Evolutionary conservation across 768 basidiomycete genomes (phyloP).

Genomic region (Rhodotorula kratochvilovae): DNA sequence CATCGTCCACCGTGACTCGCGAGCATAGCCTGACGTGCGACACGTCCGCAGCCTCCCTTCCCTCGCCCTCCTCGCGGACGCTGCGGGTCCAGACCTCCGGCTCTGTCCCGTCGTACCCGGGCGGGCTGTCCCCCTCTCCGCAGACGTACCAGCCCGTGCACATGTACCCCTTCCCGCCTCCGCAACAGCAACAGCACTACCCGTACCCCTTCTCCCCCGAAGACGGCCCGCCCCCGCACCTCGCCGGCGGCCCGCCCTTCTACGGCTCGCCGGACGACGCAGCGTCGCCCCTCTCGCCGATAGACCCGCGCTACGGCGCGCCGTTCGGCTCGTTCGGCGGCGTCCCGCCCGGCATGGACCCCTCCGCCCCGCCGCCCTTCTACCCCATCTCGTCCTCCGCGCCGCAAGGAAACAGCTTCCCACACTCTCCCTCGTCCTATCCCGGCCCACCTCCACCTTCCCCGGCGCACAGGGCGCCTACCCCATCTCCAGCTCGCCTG

Average conservation of each 20-base stretch:
- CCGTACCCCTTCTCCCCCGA: not conserved
- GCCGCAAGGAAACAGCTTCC: not conserved
- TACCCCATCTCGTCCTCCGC: slow-evolving; percentile 16
- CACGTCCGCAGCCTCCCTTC: not conserved
- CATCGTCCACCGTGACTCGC: rapidly evolving
- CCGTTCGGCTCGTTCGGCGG: not conserved
- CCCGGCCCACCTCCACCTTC: not conserved
- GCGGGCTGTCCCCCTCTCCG: not conserved
- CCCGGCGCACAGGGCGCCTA: not conserved
- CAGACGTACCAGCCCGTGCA: not conserved
- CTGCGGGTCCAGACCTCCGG: not conserved
- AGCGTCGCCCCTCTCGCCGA: not conserved
- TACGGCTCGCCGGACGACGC: not conserved
- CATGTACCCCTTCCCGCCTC: not conserved
- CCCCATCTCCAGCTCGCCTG: not conserved
- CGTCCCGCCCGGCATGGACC: not conserved
- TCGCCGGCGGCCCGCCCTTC: not conserved
- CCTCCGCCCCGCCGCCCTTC: not conserved
- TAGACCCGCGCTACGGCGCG: too few species aligned
- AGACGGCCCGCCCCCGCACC: too few species aligned
- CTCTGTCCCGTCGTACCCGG: not conserved
- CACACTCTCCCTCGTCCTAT: not conserved
- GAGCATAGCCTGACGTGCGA: not conserved
- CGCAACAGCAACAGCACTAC: not conserved
- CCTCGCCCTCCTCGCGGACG: not conserved